phyloP scores from a whole-genome alignment of 2,329 filamentous ascomycete species.

The Talaromyces sp. region DNA sequence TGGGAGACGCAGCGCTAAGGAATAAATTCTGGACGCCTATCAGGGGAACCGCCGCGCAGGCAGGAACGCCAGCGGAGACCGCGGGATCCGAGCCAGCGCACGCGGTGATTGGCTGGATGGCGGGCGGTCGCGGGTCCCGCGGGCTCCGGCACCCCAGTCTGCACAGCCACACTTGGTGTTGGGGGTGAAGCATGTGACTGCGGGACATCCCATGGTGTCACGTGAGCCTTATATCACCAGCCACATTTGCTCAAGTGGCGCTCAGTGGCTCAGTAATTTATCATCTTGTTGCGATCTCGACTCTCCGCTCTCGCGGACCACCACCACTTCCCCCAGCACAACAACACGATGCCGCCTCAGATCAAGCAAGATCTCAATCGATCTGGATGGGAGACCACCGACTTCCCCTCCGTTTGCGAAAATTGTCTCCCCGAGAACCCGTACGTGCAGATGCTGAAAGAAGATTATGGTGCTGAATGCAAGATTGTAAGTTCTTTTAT shows the following conservation, averaged over 20 bases:
- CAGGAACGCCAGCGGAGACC: not conserved
- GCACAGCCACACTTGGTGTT: not conserved
- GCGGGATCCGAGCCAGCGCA: not conserved
- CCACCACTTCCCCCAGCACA: not conserved
- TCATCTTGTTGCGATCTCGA: not conserved
- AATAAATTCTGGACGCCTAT: not conserved
- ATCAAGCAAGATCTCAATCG: conserved; percentile 96
- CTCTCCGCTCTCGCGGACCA: not conserved
- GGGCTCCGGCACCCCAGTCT: not conserved
- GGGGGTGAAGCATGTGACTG: not conserved
- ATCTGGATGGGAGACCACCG: conserved; percentile 82
- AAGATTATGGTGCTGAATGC: conserved; percentile 86
- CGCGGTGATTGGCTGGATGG: conserved; percentile 2
- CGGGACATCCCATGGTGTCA: not conserved
- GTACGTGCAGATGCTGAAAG: conserved; percentile 98
- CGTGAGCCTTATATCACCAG: not conserved
- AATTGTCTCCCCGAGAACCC: conserved; percentile 93
- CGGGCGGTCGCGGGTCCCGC: not conserved
- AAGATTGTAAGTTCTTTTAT: conserved; percentile 48
- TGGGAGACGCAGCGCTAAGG: not conserved
- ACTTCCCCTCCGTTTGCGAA: conserved; percentile 58
- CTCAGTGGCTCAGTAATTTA: not conserved
- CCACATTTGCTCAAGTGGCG: not conserved
- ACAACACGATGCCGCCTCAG: conserved; percentile 67
- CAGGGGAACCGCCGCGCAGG: not conserved